Evolutionary conservation across 106 monocot genomes (phyloP), one percentile per base, ranked within the genome.

Genomic region (Vanilla planifolia): DNA sequence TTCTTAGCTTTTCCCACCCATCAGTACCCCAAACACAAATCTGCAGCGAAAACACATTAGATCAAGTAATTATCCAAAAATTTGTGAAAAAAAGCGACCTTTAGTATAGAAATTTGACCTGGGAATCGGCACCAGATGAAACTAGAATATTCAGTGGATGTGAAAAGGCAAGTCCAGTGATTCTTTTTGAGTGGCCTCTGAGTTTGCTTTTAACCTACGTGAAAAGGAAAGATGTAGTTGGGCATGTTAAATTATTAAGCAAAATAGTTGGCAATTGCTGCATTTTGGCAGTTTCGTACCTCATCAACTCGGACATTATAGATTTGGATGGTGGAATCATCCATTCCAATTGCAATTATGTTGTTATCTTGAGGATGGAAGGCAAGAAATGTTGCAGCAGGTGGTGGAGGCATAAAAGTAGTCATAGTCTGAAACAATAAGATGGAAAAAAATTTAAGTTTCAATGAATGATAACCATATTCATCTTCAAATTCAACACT

Each of bases 311-410:
- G 68, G 15, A 82, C 86, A 75, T 92, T 86, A 40, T 83, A 86
- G 29, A 91, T 91, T 32, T 85, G 85, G 40, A 91, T 91, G 34
- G 90, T 85, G 34, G 79, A 85, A 51, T 92, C 82, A 65, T 92
- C 86, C 91, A 85, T 92, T 29, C 82, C 91, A 43, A 92, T 86
- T 45, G 91, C 85, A 72, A 92, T 86, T 62, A 83, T 82, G 55
- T 92, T 83, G 43, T 92, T 92, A 51, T 92, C 86, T 72, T 85
- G 91, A 75, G 91, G 91, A 77, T 92, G 79, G 51, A 92, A 92
- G 43, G 79, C 91, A 43, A 92, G 77, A 76, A 85, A 85, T 23
- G 90, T 90, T 41, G 90, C 85, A 55, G 85, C 90, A 0, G 90
- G 85, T 47, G 86, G 91, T 33, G 91, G 79, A 63, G 79, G 71